Evolutionary conservation across 2,329 filamentous ascomycete genomes (phyloP).

Genomic region (Verruconis gallopava): DNA sequence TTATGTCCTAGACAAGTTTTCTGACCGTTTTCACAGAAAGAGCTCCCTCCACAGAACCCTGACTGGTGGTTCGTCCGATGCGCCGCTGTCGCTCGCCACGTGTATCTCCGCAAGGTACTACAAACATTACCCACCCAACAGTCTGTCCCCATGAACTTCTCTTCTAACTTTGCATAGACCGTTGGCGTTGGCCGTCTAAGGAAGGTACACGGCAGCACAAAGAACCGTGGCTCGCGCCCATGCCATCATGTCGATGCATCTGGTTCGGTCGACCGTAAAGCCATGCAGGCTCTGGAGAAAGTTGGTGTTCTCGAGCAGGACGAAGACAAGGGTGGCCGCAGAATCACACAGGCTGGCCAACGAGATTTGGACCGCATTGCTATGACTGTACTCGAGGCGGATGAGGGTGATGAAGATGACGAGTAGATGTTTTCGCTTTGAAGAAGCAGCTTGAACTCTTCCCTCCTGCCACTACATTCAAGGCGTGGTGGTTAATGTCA

Average conservation of each 20-base stretch:
- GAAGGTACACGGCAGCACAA: constrained; percentile 81
- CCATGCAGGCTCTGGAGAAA: constrained; percentile 96
- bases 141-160: too few relatives aligned
- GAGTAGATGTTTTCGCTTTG: constrained; percentile 8
- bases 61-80: constrained; percentile 95
- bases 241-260: constrained; percentile 92
- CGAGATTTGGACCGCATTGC: constrained; percentile 78
- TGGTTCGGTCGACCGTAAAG: constrained; percentile 92
- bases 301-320: constrained; percentile 96
- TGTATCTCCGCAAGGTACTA: constrained; percentile 90
- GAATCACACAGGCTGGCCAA: constrained; percentile 96
- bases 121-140: too few relatives aligned
- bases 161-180: too few relatives aligned
- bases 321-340: constrained; percentile 95
- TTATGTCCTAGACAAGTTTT: neutral
- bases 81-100: constrained; percentile 88
- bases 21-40: constrained; percentile 60
- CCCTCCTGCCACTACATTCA: neutral
- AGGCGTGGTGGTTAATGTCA: neutral
- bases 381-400: constrained; percentile 8
- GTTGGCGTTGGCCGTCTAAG: constrained; percentile 96
- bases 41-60: constrained; percentile 94
- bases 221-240: constrained; percentile 90
- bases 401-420: constrained; percentile 11
- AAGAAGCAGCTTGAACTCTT: neutral